phyloP scores from a whole-genome alignment of 805 yeast species.

The Starmerella geochares region DNA sequence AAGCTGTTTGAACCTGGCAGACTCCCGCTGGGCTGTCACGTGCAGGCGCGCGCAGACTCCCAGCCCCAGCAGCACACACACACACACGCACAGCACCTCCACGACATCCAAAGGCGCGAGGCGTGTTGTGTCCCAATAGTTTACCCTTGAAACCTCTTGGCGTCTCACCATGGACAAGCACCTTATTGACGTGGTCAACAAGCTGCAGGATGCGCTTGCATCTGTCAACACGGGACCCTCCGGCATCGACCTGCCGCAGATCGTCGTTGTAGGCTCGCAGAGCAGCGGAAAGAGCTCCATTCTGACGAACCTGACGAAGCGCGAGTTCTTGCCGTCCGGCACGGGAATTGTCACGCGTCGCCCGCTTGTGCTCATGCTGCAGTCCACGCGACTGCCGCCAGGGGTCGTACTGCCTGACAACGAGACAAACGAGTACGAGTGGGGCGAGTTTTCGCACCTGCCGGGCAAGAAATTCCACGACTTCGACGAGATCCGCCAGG shows the following conservation, averaged over 20 bases:
- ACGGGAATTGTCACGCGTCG: constrained; percentile 89
- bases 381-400: constrained; percentile 40
- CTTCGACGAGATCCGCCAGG: constrained; percentile 79
- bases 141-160: no score
- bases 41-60: no score
- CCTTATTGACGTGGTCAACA: constrained; percentile 74
- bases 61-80: background rate
- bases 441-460: constrained; percentile 95
- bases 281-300: constrained; percentile 85
- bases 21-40: no score
- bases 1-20: no score
- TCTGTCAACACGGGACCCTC: constrained; percentile 75
- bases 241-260: constrained; percentile 76
- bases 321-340: constrained; percentile 82
- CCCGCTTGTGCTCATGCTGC: constrained; percentile 70
- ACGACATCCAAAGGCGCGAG: background rate
- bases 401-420: constrained; percentile 30
- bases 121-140: no score
- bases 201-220: constrained; percentile 80
- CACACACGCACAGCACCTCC: background rate
- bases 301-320: constrained; percentile 79
- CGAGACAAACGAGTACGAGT: constrained; percentile 45
- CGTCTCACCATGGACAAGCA: constrained; percentile 54
- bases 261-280: constrained; percentile 85
- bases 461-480: constrained; percentile 82